These are phyloP conservation scores for Phytophthora sp. DNA, from an alignment of 352 stramenopile species.

Conservation along the genomic window DNA sequence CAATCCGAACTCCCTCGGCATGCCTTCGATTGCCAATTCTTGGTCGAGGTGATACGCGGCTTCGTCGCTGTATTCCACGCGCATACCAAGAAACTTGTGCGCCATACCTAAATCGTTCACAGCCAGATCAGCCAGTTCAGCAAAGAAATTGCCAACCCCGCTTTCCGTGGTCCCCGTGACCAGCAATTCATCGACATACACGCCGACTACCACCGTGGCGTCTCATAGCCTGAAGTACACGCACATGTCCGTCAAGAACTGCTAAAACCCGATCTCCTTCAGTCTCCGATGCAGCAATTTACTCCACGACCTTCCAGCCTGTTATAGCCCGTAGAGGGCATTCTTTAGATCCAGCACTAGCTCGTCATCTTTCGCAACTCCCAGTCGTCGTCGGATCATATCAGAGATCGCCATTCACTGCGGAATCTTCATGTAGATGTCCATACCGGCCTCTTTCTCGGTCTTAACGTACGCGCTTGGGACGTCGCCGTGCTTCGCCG, in stretches of 20 bases:
- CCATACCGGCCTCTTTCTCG: constrained; percentile 15
- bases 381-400: background rate
- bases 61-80: constrained; percentile 2
- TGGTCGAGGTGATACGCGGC: constrained; percentile 26
- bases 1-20: constrained; percentile 16
- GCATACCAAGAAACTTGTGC: constrained; percentile 40
- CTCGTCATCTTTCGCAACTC: constrained; percentile 1
- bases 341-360: constrained; percentile 26
- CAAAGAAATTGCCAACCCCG: constrained; percentile 10
- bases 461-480: constrained; percentile 41
- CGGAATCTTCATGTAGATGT: constrained; percentile 31
- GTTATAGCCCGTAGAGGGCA: constrained; percentile 40
- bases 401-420: constrained; percentile 28
- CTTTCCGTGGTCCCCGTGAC: constrained; percentile 9
- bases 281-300: constrained; percentile 28
- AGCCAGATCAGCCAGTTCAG: background rate
- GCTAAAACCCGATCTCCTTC: constrained; percentile 16
- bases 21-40: constrained; percentile 15
- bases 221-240: constrained; percentile 25
- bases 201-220: constrained; percentile 22
- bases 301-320: constrained; percentile 40
- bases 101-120: constrained; percentile 33
- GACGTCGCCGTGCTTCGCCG: constrained; percentile 29
- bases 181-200: constrained; percentile 41
- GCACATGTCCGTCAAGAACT: constrained; percentile 32